Conservation (phyloP, 345 rosid genomes). For the Nephelium lappaceum region DNA sequence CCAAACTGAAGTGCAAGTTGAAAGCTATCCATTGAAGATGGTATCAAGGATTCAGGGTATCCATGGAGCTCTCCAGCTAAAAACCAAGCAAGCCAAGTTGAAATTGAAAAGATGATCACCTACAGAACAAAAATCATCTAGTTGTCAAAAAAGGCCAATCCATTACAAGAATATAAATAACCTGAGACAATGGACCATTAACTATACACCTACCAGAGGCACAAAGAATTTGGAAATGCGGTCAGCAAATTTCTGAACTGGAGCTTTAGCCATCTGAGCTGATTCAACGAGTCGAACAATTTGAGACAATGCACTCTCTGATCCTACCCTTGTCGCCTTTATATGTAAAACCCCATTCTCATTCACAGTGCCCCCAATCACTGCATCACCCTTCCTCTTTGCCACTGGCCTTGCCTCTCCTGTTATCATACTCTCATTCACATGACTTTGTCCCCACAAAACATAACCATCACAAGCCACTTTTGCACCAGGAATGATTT, state of each 20-base stretch:
- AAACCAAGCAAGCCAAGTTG: slow-evolving; percentile 94
- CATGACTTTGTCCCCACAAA: slow-evolving; percentile 73
- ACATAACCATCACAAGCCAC: slow-evolving; percentile 79
- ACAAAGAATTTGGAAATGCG: slow-evolving; percentile 86
- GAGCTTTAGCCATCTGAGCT: slow-evolving; percentile 98
- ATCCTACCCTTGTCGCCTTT: slow-evolving; percentile 83
- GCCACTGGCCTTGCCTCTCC: slow-evolving; percentile 81
- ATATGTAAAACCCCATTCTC: slow-evolving; percentile 86
- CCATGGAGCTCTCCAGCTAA: slow-evolving; percentile 74
- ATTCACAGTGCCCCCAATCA: slow-evolving; percentile 90
- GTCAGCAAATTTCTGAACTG: slow-evolving; percentile 93
- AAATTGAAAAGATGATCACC: slow-evolving; percentile 77
- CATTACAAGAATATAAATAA: not conserved
- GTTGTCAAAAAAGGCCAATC: not conserved
- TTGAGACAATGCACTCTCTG: slow-evolving; percentile 92
- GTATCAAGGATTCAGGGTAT: slow-evolving; percentile 90
- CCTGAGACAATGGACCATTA: not conserved
- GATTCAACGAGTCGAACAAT: slow-evolving; percentile 94
- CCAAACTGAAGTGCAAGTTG: slow-evolving; percentile 98
- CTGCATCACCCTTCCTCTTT: slow-evolving; percentile 80
- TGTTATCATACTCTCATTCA: slow-evolving; percentile 80
- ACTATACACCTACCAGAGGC: slow-evolving; percentile 59
- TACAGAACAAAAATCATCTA: slow-evolving; percentile 22
- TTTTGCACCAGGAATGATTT: slow-evolving; percentile 70
- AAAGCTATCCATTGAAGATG: slow-evolving; percentile 91